These are phyloP conservation scores for Apiospora arundinis DNA, from an alignment of 2,329 filamentous ascomycete species.

Conservation along the genomic window DNA sequence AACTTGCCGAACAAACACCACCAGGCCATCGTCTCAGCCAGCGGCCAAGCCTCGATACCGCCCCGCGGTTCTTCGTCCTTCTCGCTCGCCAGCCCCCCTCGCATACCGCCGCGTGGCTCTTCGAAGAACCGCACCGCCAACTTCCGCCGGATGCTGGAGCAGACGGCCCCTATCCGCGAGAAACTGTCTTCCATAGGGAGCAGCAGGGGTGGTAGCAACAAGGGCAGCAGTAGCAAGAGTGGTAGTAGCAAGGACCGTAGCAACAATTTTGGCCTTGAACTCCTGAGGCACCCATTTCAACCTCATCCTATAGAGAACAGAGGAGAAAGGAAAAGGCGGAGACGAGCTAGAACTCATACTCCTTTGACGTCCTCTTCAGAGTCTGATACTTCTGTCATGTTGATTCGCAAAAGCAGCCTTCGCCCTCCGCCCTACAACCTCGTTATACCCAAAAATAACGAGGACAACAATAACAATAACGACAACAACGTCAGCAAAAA, in stretches of 20 bases:
- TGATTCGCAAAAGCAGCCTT: background rate
- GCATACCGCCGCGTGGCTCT: background rate
- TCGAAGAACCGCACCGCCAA: background rate
- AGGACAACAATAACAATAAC: too few relatives aligned
- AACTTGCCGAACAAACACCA: background rate
- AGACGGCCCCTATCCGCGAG: background rate
- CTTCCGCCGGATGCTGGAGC: background rate
- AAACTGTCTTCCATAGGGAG: background rate
- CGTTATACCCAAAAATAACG: background rate
- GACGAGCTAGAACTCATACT: too few relatives aligned
- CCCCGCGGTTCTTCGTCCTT: background rate
- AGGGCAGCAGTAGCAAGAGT: background rate
- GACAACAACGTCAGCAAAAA: background rate
- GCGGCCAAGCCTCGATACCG: background rate
- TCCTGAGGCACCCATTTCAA: background rate
- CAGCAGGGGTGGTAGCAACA: background rate
- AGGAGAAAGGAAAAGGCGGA: too few relatives aligned
- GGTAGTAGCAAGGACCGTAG: too few relatives aligned
- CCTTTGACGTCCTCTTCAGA: too few relatives aligned
- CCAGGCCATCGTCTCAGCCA: slow-evolving; percentile 10
- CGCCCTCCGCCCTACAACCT: background rate
- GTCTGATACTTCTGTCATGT: background rate
- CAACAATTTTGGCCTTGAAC: too few relatives aligned
- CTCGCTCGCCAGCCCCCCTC: background rate
- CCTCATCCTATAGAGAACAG: too few relatives aligned